Conservation (phyloP, 441 rosid species). For the Croton laevigatus region DNA sequence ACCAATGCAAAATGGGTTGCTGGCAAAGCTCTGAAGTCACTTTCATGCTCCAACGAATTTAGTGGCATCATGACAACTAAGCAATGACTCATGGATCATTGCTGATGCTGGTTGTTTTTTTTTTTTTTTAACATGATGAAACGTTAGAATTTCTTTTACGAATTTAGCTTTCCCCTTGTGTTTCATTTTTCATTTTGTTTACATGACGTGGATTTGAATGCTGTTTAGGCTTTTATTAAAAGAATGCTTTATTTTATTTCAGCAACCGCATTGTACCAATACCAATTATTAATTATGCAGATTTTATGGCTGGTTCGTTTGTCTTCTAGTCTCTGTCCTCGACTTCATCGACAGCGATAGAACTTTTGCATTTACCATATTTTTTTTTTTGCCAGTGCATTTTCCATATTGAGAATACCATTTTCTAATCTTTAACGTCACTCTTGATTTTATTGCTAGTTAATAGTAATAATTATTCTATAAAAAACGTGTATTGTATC, state of each 20-base stretch:
- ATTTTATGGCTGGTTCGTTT: not conserved
- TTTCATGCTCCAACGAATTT: not conserved
- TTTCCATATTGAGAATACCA: no score
- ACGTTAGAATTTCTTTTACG: not conserved
- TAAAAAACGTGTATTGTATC: no score
- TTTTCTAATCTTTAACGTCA: no score
- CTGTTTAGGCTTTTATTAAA: not conserved
- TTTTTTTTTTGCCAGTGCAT: no score
- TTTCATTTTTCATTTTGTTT: not conserved
- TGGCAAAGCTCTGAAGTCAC: slow-evolving; percentile 63
- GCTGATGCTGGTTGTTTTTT: not conserved
- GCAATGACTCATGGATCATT: not conserved
- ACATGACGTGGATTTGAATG: slow-evolving; percentile 7
- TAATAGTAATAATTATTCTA: no score
- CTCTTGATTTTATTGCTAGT: no score
- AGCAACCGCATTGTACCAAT: no score
- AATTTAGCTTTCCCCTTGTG: not conserved
- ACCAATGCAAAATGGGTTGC: slow-evolving; percentile 42
- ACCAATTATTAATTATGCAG: not conserved
- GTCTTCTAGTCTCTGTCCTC: not conserved
- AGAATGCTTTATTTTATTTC: not conserved
- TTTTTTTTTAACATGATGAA: not conserved
- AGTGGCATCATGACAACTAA: not conserved
- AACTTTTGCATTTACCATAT: no score
- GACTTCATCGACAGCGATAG: no score